Base-by-base conservation (phyloP, 768 basidiomycete species). In the Sporobolomyces pararoseus region DNA sequence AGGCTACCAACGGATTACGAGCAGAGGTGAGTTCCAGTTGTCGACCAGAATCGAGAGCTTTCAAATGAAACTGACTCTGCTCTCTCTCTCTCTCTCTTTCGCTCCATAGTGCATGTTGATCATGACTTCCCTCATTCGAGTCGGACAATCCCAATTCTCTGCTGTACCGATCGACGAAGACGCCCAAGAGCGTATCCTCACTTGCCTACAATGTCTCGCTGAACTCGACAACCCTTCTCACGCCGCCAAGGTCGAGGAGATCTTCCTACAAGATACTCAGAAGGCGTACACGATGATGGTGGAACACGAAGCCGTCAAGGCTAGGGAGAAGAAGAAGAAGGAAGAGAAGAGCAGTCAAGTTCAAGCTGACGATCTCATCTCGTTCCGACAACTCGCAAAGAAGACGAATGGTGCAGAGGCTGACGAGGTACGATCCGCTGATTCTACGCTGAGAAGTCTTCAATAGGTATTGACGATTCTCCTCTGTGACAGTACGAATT, bases 121-220 rank as follows among this genome's bases (percentile, higher is more conserved):
- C 78, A 97, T 99, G 96, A 88, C 93, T 1, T 96, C 93, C 13
- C 84, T 93, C 78, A 90, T 98, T 78, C 91, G 96, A 55, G 91
- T 97, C 64, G 96, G 96, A 44, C 95, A 98, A 81, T 94, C 92
- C 63, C 95, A 94, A 78, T 94, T 95, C 75, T 89, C 89, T 51
- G 86, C 90, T 0, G 88, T 87, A 2, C 89, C 90, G n/a, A 99
- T 99, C 73, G 96, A 99, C 81, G 96, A 99, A 79, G 96, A 99
- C 79, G 94, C 92, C 7, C 89, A 86, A 74, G 96, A 99, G 80
- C 87, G 96, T 31, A 91, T 99, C 80, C 85, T 96, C 84, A 90
- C 89, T 79, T 99, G 96, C 81, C 89, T 99, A 61, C 89, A 91
- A 78, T 91, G 93, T 1, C 82, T 99, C 76, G 91, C 92, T 74